Base-by-base conservation (phyloP, 495 filamentous ascomycete species). In the Aspergillus ostianus region DNA sequence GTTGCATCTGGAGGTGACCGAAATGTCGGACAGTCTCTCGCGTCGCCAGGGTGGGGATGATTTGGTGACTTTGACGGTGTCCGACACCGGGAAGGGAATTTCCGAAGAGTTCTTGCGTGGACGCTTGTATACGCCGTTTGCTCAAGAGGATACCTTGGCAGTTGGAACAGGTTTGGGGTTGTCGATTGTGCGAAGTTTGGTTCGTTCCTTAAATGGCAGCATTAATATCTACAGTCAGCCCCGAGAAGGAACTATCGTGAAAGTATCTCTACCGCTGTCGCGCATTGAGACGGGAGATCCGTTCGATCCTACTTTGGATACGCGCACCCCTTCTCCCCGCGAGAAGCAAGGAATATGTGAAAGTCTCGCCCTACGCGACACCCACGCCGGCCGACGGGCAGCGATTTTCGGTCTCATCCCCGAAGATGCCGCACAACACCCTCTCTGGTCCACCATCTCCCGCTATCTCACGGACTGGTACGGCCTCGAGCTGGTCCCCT, bases 11-110 rank as follows among this genome's bases (percentile, higher is more conserved):
- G 80, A 78, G 47, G 77, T 83, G 19, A 67, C 77, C 4, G 69
- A 75, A 44, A 62, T 68, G 2, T 73, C 70, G 4, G 67, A 70
- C 23, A 64, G 71, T 36, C 74, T 68, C 9, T 69, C 68, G n/a
- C 72, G 68, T 1, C 65, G 72, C 15, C 61, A 75, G 45, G 70
- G 67, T 20, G 45, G 70, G 20, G 71, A 74, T 64, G 69, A 81
- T 15, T 23, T 76, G 44, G 70, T 80, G 8, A 78, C 76, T 0
- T 59, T 90, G 54, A 80, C 79, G 1, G 80, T 91, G 8, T 75
- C 80, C 5, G 88, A 91, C 63, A 87, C 87, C 1, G 87, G 88
- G 12, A 83, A 83, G 49, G 90, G 90, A n/a, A 92, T 93, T 50
- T 85, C 81, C 0, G 79, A 86, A 44, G 87, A 90, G 50, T 92